A percentile compares a stretch with the other conserved stretches of the same genome.
Evolutionary conservation across 208 protist species (phyloP).

Genomic region (Phytomonas francai): DNA sequence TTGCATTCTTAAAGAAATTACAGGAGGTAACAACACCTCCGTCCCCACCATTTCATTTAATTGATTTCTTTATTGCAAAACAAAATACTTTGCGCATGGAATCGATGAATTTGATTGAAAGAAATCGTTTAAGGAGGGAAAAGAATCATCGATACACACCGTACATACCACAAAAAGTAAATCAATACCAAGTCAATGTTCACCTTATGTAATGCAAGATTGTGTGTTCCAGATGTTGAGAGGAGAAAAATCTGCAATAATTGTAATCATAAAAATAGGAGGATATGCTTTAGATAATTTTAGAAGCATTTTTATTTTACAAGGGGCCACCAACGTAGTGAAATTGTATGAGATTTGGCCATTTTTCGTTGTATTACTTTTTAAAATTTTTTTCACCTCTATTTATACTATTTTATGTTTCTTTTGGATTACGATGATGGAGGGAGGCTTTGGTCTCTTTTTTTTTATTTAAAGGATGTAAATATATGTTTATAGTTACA

Average conservation of each 20-base stretch:
- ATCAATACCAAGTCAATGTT: slow-evolving; percentile 11
- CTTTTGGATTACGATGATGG: background rate
- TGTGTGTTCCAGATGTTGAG: background rate
- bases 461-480: slow-evolving; percentile 10
- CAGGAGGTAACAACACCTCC: slow-evolving; percentile 10
- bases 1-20: background rate
- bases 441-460: slow-evolving; percentile 5
- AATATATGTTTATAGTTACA: slow-evolving; percentile 14
- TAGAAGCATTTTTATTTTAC: background rate
- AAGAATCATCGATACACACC: slow-evolving; percentile 19
- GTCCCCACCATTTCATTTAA: slow-evolving; percentile 46
- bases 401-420: slow-evolving; percentile 10
- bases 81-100: slow-evolving; percentile 29
- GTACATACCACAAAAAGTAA: slow-evolving; percentile 19
- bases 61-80: slow-evolving; percentile 45
- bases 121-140: slow-evolving; percentile 23
- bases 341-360: slow-evolving; percentile 6
- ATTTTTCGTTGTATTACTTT: slow-evolving; percentile 15
- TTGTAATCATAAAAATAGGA: background rate
- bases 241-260: background rate
- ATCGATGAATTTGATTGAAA: slow-evolving; percentile 33
- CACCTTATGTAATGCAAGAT: background rate
- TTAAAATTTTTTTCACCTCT: slow-evolving; percentile 5
- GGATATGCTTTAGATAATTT: slow-evolving; percentile 1
- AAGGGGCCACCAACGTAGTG: background rate